Evolutionary conservation across 2,329 filamentous ascomycete species (phyloP), one percentile per base, ranked within the genome.

Genomic region (Penicillium sp.): DNA sequence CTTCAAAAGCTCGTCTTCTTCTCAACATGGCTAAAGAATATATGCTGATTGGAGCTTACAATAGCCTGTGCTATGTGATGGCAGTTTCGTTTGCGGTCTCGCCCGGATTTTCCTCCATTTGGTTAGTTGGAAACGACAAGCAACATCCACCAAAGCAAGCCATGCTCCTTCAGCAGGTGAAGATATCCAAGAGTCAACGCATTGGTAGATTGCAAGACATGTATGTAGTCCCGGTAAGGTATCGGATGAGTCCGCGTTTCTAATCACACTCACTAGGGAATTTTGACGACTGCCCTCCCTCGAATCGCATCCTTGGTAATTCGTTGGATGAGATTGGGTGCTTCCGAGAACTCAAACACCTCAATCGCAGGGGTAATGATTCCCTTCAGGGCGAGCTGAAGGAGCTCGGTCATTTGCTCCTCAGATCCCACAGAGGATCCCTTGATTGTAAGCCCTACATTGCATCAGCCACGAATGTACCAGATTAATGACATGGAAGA

Each of bases 371-470:
- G 68, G 0, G 37, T 59, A n/a, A 70, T 64, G 1, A 60, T 49
- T 14, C 67, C 65, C 2, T 54, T 25, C 3, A 60, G n/a, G 1
- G 68, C 68, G 2, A 59, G 61, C 37, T 63, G 57, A 4, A 70
- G 35, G 3, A 70, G 41, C 10, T 63, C 57, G 1, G 41, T 34
- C 60, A 70, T 63, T 22, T 70, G 64, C 15, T 59, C 50, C 37
- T 70, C 68, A 0, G 60, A 68, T 12, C 67, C 67, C 14, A 70
- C 65, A 10, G 67, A 70, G 0, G 67, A 68, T 0, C 67, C 65
- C 25, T 63, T 66, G 37, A 69, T 68, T 1, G 63, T 60, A 4
- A 69, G 58, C 10, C 64, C 67, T 69, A 38, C 20, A 3, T 1
- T 49, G 1, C 7, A 11, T 66, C 49, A 61, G 49, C 20, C 35